Evolutionary conservation across 1,284 basidiomycete genomes (phyloP), one percentile per base, ranked within the genome.

Genomic region (Peniophora sp.): DNA sequence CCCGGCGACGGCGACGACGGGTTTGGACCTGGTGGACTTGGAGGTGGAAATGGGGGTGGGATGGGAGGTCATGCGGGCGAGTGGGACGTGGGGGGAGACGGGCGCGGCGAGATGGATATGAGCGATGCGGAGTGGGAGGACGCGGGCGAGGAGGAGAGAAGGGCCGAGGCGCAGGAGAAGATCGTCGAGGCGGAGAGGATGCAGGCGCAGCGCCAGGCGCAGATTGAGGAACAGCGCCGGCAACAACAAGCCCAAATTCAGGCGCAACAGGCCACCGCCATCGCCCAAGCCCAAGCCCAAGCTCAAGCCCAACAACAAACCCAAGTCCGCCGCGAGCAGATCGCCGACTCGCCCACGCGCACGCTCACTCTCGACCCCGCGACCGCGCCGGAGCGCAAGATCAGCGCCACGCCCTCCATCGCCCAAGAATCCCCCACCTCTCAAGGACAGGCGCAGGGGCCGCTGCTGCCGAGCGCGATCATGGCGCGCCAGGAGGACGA

Each of bases 61-160:
- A 87, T 52, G 79, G 78, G 2, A 32, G 27, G 27, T n/a, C n/a
- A n/a, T n/a, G n/a, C n/a, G n/a, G n/a, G n/a, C n/a, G n/a, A n/a
- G n/a, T n/a, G n/a, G n/a, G n/a, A n/a, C n/a, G n/a, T n/a, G n/a
- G n/a, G n/a, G n/a, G n/a, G n/a, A n/a, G n/a, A n/a, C n/a, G n/a
- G 27, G 5, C 27, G 12, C 5, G 27, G 27, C 6, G 27, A 32
- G 27, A 32, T 32, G 27, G 27, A 32, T 32, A 87, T 89, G 81
- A 74, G 75, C 46, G n/a, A n/a, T n/a, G n/a, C n/a, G n/a, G n/a
- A n/a, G n/a, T 89, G 87, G 87, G 85, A 88, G 52, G 81, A 84
- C 51, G 56, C 57, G 17, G 62, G 42, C 2, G 37, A 50, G 9
- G 53, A 54, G 18, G 54, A 56, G 48, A 57, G 58, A 45, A 55